These are phyloP conservation scores for Chalaropsis thielavioides DNA, from an alignment of 2,329 filamentous ascomycete genomes.

Conservation along the genomic window DNA sequence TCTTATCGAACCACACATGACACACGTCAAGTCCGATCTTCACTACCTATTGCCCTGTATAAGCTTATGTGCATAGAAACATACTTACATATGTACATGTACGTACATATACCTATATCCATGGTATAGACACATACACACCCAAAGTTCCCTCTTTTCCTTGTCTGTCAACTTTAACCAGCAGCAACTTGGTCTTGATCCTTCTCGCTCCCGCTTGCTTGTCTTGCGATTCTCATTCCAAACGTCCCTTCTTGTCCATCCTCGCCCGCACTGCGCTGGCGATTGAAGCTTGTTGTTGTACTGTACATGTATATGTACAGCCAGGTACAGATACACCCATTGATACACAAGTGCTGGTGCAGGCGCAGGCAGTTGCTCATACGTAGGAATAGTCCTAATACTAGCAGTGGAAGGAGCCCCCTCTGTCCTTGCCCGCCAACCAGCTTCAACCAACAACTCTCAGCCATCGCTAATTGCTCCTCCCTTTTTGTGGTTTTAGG, in stretches of 20 bases:
- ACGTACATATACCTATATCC: background rate
- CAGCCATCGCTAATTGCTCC: background rate
- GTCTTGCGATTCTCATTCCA: background rate
- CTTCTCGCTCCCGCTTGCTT: background rate
- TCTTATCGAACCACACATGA: no score
- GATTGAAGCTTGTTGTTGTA: no score
- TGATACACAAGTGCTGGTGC: no score
- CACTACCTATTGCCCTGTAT: background rate
- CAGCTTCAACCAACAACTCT: background rate
- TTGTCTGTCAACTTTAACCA: background rate
- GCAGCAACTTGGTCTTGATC: background rate
- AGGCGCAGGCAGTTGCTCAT: no score
- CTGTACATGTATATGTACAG: no score
- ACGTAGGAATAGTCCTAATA: no score
- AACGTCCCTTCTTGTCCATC: background rate
- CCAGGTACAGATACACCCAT: no score
- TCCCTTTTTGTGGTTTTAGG: background rate
- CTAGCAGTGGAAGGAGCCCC: no score
- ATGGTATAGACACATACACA: background rate
- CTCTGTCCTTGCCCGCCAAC: background rate
- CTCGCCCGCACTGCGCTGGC: no score
- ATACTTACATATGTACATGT: background rate
- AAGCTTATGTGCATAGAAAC: background rate
- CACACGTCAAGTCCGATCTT: background rate
- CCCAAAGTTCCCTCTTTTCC: background rate